A percentile compares a stretch with the other conserved stretches of the same genome.
Conservation (phyloP, 2,329 filamentous ascomycete species). For the Verticillium nonalfalfae region DNA sequence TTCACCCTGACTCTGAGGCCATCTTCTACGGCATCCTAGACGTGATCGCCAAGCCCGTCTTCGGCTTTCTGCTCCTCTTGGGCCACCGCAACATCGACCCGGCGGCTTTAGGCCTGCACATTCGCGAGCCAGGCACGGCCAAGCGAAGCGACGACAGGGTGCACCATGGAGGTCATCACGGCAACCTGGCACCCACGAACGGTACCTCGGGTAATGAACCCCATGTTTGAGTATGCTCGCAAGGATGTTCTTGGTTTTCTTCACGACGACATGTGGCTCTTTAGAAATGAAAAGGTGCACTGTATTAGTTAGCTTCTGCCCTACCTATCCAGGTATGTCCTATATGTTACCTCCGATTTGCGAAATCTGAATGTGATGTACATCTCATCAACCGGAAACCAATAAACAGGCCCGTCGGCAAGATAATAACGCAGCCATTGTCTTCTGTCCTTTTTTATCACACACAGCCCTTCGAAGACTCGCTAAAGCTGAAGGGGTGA, state of each 20-base stretch:
- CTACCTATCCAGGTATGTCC: too few species aligned
- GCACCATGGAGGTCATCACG: not conserved
- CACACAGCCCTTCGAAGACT: too few species aligned
- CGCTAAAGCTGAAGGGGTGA: too few species aligned
- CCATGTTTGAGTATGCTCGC: not conserved
- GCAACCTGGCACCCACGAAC: not conserved
- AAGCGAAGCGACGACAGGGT: not conserved
- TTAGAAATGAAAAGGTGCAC: too few species aligned
- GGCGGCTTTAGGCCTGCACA: slow-evolving; percentile 43
- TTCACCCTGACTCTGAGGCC: slow-evolving; percentile 59
- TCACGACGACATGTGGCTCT: not conserved
- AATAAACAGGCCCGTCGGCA: too few species aligned
- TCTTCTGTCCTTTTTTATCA: too few species aligned
- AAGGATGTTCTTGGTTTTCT: not conserved
- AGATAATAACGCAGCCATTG: too few species aligned
- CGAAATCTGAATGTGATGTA: too few species aligned
- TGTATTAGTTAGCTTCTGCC: too few species aligned
- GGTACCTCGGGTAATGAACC: not conserved
- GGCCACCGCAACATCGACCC: slow-evolving; percentile 59
- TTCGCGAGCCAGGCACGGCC: slow-evolving; percentile 16
- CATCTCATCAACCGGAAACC: too few species aligned
- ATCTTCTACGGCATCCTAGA: slow-evolving; percentile 65
- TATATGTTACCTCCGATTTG: too few species aligned
- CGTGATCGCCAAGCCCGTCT: slow-evolving; percentile 57
- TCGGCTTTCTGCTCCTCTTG: slow-evolving; percentile 53